Conservation (phyloP, 768 basidiomycete genomes). For the Hypholoma sublateritium region DNA sequence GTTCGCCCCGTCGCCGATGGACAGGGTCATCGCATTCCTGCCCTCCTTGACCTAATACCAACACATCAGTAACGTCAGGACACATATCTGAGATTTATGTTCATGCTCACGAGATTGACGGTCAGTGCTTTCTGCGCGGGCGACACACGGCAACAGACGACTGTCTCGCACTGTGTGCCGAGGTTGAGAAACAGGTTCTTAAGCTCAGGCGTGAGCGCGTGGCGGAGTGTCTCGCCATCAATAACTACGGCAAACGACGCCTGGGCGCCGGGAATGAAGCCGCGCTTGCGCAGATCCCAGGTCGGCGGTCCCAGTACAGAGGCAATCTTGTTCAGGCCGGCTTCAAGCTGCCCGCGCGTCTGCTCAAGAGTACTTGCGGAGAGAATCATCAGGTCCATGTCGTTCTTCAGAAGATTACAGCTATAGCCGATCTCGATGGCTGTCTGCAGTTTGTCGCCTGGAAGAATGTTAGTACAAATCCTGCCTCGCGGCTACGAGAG, state of each 20-base stretch:
- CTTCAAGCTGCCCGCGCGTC: conserved; percentile 85
- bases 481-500: background rate
- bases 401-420: conserved; percentile 90
- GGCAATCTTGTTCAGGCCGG: conserved; percentile 91
- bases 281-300: conserved; percentile 57
- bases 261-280: conserved; percentile 63
- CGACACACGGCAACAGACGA: conserved; percentile 97
- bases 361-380: conserved; percentile 78
- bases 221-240: conserved; percentile 88
- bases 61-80: conserved; percentile 4
- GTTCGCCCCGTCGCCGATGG: conserved; percentile 97
- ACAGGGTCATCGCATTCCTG: conserved; percentile 91
- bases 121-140: conserved; percentile 98
- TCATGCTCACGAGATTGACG: conserved; percentile 74
- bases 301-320: conserved; percentile 79
- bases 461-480: background rate
- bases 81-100: conserved; percentile 21
- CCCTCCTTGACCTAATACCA: conserved; percentile 85
- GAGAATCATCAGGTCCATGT: conserved; percentile 97
- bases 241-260: conserved; percentile 93
- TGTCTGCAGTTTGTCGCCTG: conserved; percentile 96
- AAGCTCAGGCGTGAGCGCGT: conserved; percentile 74
- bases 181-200: conserved; percentile 89
- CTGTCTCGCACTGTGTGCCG: conserved; percentile 95
- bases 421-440: conserved; percentile 98